phyloP scores from a whole-genome alignment of 2,329 filamentous ascomycete genomes.

The Tympanopsis confertula region DNA sequence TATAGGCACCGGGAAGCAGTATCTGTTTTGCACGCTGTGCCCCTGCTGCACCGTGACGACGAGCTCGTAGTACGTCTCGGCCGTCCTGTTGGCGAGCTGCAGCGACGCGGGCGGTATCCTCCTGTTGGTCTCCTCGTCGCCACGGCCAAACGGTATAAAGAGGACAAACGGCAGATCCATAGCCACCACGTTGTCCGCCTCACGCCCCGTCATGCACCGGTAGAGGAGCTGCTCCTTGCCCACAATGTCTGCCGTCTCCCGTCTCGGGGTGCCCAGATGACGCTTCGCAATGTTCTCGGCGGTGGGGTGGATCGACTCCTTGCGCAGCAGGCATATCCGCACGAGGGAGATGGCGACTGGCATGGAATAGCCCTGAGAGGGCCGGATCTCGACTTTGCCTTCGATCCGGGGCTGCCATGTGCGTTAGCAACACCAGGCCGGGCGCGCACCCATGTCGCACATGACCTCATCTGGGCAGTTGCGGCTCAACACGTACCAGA shows the following conservation, averaged over 20 bases:
- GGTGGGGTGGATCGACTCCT: conserved; percentile 91
- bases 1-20: conserved; percentile 80
- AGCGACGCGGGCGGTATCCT: conserved; percentile 86
- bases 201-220: conserved; percentile 70
- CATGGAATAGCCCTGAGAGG: conserved; percentile 71
- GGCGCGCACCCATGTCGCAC: too few species aligned
- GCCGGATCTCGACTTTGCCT: conserved; percentile 93
- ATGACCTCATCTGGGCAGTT: too few species aligned
- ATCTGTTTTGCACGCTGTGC: conserved; percentile 75
- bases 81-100: conserved; percentile 82
- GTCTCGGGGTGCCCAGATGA: conserved; percentile 77
- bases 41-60: conserved; percentile 93
- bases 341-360: conserved; percentile 86
- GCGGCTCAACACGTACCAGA: conserved; percentile 53
- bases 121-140: conserved; percentile 79
- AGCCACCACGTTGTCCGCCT: conserved; percentile 77
- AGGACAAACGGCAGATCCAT: conserved; percentile 97
- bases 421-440: background rate
- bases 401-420: conserved; percentile 74
- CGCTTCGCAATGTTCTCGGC: conserved; percentile 91
- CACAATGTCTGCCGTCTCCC: conserved; percentile 84
- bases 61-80: conserved; percentile 92
- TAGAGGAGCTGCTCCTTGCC: conserved; percentile 92
- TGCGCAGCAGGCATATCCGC: conserved; percentile 82
- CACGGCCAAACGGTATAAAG: conserved; percentile 89